A percentile compares a stretch with the other conserved stretches of the same genome.
Conservation (phyloP, 2,329 filamentous ascomycete genomes). For the Corniculantispora saksenae region DNA sequence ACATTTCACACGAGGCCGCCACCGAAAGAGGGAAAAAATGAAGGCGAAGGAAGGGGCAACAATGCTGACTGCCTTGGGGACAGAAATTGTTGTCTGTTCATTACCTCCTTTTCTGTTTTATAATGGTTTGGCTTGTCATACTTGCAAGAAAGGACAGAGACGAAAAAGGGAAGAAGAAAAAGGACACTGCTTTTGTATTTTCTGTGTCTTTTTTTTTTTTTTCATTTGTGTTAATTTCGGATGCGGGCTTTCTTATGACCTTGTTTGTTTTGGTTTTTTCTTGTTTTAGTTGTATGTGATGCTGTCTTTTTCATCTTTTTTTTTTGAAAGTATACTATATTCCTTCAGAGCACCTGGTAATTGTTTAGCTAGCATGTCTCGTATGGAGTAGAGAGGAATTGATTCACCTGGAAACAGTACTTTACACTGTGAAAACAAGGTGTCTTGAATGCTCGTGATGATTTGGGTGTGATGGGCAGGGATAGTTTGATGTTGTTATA, state of each 20-base stretch:
- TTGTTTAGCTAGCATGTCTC: neutral
- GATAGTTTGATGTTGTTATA: neutral
- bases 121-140: neutral
- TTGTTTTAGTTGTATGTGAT: neutral
- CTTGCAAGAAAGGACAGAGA: neutral
- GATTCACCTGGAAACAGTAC: neutral
- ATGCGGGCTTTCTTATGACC: neutral
- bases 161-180: too few relatives aligned
- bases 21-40: neutral
- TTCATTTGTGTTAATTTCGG: neutral
- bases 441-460: neutral
- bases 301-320: neutral
- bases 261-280: neutral
- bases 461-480: neutral
- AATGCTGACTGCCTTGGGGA: neutral
- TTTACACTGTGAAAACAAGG: neutral
- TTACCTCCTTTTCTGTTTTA: slow-evolving; percentile 19
- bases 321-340: neutral
- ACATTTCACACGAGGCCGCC: neutral
- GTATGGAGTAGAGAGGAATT: neutral
- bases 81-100: neutral
- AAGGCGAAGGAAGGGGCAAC: neutral
- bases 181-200: neutral
- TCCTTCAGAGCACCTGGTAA: neutral
- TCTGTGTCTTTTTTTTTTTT: too few relatives aligned